Conservation (phyloP, 352 stramenopile genomes). For the Globisporangium parvum region DNA sequence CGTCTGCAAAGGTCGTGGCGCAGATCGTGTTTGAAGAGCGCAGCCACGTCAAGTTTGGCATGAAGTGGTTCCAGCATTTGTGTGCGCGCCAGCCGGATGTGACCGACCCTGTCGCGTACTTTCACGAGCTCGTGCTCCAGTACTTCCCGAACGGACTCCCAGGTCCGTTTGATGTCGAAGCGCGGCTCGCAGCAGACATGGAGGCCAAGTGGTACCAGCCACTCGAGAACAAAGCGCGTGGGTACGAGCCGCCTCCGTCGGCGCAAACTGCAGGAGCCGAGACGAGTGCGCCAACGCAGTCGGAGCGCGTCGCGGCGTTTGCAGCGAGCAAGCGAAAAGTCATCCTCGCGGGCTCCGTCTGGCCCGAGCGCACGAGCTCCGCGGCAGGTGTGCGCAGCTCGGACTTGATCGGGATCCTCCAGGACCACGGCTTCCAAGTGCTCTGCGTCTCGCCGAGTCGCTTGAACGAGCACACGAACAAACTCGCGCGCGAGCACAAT, state of each 20-base stretch:
- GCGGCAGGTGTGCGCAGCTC: conserved; percentile 82
- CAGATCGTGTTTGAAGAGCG: conserved; percentile 81
- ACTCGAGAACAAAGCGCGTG: conserved; percentile 45
- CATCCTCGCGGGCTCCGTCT: conserved; percentile 66
- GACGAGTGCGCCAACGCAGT: conserved; percentile 6
- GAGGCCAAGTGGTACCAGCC: conserved; percentile 60
- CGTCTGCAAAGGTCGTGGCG: conserved; percentile 57
- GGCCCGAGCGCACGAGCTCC: conserved; percentile 84
- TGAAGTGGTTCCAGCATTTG: conserved; percentile 79
- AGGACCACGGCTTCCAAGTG: conserved; percentile 57
- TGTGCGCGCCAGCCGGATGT: conserved; percentile 30
- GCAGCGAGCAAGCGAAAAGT: conserved; percentile 59
- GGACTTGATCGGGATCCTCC: conserved; percentile 66
- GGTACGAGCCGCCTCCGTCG: conserved; percentile 1
- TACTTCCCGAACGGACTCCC: conserved; percentile 75
- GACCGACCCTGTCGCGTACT: conserved; percentile 55
- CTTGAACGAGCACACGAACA: conserved; percentile 62
- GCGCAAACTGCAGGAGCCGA: not conserved
- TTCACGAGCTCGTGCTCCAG: conserved; percentile 73
- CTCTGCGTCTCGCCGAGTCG: conserved; percentile 74
- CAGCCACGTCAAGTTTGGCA: conserved; percentile 62
- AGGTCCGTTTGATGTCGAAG: conserved; percentile 71
- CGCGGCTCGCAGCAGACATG: conserved; percentile 67
- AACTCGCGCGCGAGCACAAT: conserved; percentile 30
- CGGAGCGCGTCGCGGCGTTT: conserved; percentile 35